Conservation (phyloP, 306 rosid species). For the Sindora glabra region DNA sequence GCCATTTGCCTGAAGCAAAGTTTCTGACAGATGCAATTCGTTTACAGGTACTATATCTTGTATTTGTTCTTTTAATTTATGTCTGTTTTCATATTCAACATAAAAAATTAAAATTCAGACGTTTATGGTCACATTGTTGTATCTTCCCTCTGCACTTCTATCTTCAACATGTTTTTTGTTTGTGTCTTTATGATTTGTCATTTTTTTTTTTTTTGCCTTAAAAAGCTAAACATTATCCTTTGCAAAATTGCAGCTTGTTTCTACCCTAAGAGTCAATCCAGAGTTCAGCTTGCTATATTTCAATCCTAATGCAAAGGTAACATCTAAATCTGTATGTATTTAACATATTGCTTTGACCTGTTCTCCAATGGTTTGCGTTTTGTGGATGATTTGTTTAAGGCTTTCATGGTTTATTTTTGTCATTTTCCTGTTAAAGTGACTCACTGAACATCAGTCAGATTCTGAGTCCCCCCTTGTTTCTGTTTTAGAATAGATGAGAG, state of each 20-base stretch:
- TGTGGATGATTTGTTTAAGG: neutral
- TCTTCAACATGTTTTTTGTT: conserved; percentile 11
- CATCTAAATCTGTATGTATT: neutral
- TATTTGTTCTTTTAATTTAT: neutral
- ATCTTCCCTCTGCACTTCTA: neutral
- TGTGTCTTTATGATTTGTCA: neutral
- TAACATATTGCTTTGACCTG: neutral
- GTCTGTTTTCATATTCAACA: neutral
- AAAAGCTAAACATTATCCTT: conserved; percentile 30
- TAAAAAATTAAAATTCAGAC: conserved; percentile 2
- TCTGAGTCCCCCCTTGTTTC: neutral
- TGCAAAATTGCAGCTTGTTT: conserved; percentile 67
- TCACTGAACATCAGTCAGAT: no score
- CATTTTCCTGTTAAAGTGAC: neutral
- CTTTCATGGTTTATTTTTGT: neutral
- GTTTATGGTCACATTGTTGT: neutral
- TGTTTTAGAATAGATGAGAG: neutral
- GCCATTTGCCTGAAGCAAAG: conserved; percentile 30
- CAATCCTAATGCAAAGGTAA: conserved; percentile 75
- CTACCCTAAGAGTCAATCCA: conserved; percentile 69
- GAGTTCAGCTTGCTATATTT: conserved; percentile 64
- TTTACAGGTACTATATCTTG: conserved; percentile 55
- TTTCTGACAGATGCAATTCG: conserved; percentile 70
- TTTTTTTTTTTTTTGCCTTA: conserved; percentile 9
- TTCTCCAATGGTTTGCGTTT: neutral